A percentile compares a stretch with the other conserved stretches of the same genome.
phyloP scores from a whole-genome alignment of 108 stramenopile species.

The Schizochytrium sp. region DNA sequence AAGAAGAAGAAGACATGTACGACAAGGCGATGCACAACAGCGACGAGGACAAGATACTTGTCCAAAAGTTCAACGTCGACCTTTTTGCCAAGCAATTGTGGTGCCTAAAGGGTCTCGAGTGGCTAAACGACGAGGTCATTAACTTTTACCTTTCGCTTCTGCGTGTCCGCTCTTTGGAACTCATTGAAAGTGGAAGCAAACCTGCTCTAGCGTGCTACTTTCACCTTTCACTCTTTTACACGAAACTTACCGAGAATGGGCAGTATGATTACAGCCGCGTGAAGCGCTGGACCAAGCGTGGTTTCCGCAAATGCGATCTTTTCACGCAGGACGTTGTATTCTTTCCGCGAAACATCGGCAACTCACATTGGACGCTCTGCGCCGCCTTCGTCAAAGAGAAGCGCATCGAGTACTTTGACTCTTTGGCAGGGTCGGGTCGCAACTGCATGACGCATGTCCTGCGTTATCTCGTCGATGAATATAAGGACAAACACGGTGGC shows the following conservation, averaged over 20 bases:
- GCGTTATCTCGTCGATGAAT: background rate
- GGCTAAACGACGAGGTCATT: slow-evolving; percentile 3
- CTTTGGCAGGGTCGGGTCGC: background rate
- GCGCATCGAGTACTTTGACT: slow-evolving; percentile 13
- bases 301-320: background rate
- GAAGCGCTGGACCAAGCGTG: background rate
- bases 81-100: background rate
- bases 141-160: background rate
- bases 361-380: slow-evolving; percentile 13
- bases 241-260: background rate
- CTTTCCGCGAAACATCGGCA: slow-evolving; percentile 9
- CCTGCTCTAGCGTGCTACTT: background rate
- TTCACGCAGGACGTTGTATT: background rate
- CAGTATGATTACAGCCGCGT: background rate
- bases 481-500: background rate
- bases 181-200: background rate
- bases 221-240: background rate
- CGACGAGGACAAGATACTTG: background rate
- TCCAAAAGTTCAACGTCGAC: background rate
- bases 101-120: background rate
- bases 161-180: background rate
- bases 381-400: background rate
- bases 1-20: background rate
- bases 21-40: background rate
- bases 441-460: background rate